These are phyloP conservation scores for Scheffersomyces spartinae DNA, from an alignment of 805 yeast species.

Conservation along the genomic window DNA sequence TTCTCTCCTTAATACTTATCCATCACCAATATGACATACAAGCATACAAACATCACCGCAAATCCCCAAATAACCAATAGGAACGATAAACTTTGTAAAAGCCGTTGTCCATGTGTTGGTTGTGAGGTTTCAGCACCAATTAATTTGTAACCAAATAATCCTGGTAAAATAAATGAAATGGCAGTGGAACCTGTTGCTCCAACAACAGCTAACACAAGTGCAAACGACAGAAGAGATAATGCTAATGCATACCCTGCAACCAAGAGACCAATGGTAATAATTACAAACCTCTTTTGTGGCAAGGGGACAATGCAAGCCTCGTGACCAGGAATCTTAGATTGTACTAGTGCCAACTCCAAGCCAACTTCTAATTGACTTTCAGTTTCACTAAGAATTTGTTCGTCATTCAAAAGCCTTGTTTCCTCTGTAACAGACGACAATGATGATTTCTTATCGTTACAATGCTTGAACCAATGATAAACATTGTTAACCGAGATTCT, in stretches of 20 bases:
- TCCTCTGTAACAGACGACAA: background rate
- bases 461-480: conserved; percentile 33
- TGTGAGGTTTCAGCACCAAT: conserved; percentile 36
- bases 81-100: conserved; percentile 38
- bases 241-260: conserved; percentile 53
- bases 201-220: conserved; percentile 72
- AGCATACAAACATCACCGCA: conserved; percentile 57
- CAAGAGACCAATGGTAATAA: conserved; percentile 40
- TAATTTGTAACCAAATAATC: conserved; percentile 69
- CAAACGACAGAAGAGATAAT: conserved; percentile 57
- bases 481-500: conserved; percentile 73
- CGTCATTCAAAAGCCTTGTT: conserved; percentile 1
- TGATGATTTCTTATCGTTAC: conserved; percentile 2
- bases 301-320: conserved; percentile 32
- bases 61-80: conserved; percentile 58
- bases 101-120: conserved; percentile 2
- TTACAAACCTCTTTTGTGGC: conserved; percentile 32
- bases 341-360: conserved; percentile 18
- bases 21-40: conserved; percentile 14
- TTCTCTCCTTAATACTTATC: no score
- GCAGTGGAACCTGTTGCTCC: conserved; percentile 93
- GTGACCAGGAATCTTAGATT: conserved; percentile 11
- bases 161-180: conserved; percentile 84
- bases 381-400: conserved; percentile 2
- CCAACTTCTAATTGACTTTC: background rate